phyloP scores from a whole-genome alignment of 805 yeast species.

The Teunomyces panamensis region DNA sequence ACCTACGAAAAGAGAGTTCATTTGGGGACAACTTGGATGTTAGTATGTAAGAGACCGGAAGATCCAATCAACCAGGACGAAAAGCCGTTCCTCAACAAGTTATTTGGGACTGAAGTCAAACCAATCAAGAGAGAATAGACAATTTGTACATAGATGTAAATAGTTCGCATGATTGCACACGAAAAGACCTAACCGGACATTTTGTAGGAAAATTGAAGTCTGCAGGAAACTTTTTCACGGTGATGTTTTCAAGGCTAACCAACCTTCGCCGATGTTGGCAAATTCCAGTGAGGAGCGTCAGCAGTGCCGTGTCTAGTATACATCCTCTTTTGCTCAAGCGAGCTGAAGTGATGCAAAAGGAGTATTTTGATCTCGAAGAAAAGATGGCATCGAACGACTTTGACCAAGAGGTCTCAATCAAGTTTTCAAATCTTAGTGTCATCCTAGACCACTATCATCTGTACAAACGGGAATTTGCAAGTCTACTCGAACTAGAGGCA shows the following conservation, averaged over 20 bases:
- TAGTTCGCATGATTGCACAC: background rate
- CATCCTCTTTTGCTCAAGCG: slow-evolving; percentile 41
- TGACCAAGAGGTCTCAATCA: slow-evolving; percentile 31
- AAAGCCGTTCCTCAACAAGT: slow-evolving; percentile 39
- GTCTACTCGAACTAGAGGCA: slow-evolving; percentile 23
- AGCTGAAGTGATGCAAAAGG: slow-evolving; percentile 30
- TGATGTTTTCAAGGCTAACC: background rate
- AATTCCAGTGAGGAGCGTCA: background rate
- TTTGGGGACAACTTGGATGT: slow-evolving; percentile 89
- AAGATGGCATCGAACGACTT: slow-evolving; percentile 27
- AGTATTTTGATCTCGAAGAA: slow-evolving; percentile 26
- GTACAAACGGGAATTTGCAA: slow-evolving; percentile 25
- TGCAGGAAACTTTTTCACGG: background rate
- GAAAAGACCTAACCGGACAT: no score
- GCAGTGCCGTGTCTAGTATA: slow-evolving; percentile 19
- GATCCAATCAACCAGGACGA: slow-evolving; percentile 50
- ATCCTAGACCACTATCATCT: slow-evolving; percentile 30
- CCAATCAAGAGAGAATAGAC: slow-evolving; percentile 20
- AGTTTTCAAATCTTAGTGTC: slow-evolving; percentile 29
- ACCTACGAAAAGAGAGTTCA: slow-evolving; percentile 79
- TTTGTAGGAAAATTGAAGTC: no score
- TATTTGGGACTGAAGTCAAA: slow-evolving; percentile 36
- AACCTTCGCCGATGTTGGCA: background rate
- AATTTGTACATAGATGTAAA: slow-evolving; percentile 6
- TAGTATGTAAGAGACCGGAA: slow-evolving; percentile 71